Conservation (phyloP, 495 filamentous ascomycete genomes). For the Penicillium desertorum region DNA sequence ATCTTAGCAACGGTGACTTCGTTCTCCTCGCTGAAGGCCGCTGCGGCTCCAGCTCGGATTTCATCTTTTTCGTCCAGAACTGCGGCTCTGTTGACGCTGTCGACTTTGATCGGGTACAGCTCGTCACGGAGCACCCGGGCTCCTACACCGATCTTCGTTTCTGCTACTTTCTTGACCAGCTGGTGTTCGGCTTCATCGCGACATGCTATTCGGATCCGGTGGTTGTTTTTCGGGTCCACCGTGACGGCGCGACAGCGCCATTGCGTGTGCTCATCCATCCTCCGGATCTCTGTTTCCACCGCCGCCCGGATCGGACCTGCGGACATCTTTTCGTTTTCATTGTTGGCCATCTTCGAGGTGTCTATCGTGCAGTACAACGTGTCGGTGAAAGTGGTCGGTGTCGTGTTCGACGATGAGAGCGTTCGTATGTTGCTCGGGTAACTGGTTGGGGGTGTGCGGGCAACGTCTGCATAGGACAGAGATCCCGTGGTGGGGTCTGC, state of each 20-base stretch:
- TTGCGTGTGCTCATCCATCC: no score
- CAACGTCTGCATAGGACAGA: no score
- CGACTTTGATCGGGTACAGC: constrained; percentile 36
- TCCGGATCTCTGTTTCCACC: no score
- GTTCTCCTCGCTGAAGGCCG: constrained; percentile 25
- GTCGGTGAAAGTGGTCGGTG: no score
- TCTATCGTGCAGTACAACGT: no score
- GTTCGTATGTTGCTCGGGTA: no score
- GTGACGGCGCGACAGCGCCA: constrained; percentile 26
- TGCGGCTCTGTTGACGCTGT: constrained; percentile 30
- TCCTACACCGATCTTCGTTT: constrained; percentile 22
- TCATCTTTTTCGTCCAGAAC: constrained; percentile 27
- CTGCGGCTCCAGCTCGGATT: constrained; percentile 16
- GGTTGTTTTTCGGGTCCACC: constrained; percentile 19
- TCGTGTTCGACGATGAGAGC: no score
- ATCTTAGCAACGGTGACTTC: constrained; percentile 26
- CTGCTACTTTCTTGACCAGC: constrained; percentile 30
- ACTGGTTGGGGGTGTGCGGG: no score
- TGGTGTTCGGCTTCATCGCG: constrained; percentile 22
- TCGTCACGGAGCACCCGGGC: constrained; percentile 32
- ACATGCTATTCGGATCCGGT: constrained; percentile 20
- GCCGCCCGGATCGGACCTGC: no score
- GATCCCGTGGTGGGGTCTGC: no score
- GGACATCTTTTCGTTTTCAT: no score
- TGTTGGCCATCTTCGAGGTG: no score